Percentiles rank a stretch among this genome's conserved stretches.
These are phyloP conservation scores for Lichina pygmaea DNA, from an alignment of 495 filamentous ascomycete genomes.

Conservation along the genomic window DNA sequence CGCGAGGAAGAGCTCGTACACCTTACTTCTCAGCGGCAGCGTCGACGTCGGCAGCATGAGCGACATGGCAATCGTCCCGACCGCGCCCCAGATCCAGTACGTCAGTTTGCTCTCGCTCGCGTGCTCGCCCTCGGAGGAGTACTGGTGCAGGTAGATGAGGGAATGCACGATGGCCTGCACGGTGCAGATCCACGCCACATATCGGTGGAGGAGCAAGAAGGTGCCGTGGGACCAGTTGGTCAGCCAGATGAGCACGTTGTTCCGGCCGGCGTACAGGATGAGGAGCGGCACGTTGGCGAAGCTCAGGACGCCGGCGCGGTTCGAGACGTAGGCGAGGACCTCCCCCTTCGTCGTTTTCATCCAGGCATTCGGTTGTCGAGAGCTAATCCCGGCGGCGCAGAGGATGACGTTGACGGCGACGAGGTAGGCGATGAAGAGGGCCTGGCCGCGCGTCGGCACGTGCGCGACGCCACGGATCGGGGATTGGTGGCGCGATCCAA, in stretches of 20 bases:
- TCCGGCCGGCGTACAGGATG: constrained; percentile 15
- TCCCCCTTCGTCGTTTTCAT: constrained; percentile 6
- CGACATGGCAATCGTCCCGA: constrained; percentile 24
- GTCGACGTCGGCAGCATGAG: constrained; percentile 38
- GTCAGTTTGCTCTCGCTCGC: constrained; percentile 1
- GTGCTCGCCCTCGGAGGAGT: constrained; percentile 4
- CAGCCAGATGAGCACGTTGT: constrained; percentile 20
- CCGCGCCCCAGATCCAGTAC: constrained; percentile 12
- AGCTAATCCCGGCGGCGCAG: constrained; percentile 9
- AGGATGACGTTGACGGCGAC: constrained; percentile 17
- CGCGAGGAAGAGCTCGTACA: constrained; percentile 18
- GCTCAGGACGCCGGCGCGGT: constrained; percentile 14
- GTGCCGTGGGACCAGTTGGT: constrained; percentile 21
- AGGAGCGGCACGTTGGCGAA: constrained; percentile 12
- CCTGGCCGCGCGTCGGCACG: constrained; percentile 15
- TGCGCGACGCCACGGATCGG: constrained; percentile 3
- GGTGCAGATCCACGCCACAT: constrained; percentile 15
- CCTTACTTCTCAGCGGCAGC: constrained; percentile 8
- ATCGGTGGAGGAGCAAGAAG: constrained; percentile 20
- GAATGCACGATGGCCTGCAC: constrained; percentile 14
- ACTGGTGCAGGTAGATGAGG: constrained; percentile 1
- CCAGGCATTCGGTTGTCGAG: constrained; percentile 8
- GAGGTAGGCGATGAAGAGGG: constrained; percentile 13
- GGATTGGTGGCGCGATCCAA: constrained; percentile 10
- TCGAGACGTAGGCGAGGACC: constrained; percentile 14